These are phyloP conservation scores for Ceratocystis cubensis DNA, from an alignment of 2,329 filamentous ascomycete genomes.

Conservation along the genomic window DNA sequence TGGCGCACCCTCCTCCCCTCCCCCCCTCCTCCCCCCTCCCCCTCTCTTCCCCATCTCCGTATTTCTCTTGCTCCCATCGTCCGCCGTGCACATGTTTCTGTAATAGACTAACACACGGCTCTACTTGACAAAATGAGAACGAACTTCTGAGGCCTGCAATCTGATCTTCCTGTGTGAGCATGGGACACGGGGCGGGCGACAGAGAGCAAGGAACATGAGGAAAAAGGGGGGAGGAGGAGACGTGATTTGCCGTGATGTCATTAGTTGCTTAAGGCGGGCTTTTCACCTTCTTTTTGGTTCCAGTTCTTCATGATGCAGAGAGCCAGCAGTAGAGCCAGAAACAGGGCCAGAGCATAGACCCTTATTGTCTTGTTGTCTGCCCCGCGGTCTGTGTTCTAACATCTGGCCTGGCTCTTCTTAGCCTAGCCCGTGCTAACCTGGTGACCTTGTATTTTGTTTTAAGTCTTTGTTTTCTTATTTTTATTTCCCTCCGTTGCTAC, in stretches of 20 bases:
- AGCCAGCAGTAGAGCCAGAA: neutral
- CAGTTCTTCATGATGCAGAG: too few species aligned
- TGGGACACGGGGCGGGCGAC: too few species aligned
- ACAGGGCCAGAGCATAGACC: too few species aligned
- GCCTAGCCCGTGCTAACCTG: too few species aligned
- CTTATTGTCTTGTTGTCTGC: neutral
- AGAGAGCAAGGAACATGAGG: too few species aligned
- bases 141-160: neutral
- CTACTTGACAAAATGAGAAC: too few species aligned
- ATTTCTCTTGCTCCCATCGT: neutral
- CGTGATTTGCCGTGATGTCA: neutral
- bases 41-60: neutral
- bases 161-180: neutral
- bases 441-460: neutral
- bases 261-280: neutral
- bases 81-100: neutral
- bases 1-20: neutral
- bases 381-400: conserved; percentile 1
- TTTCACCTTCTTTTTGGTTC: neutral
- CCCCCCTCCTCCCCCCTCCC: neutral
- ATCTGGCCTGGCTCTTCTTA: too few species aligned
- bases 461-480: conserved; percentile 2
- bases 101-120: too few species aligned
- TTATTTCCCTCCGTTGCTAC: conserved; percentile 5
- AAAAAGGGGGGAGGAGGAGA: too few species aligned